These are phyloP conservation scores for Acarospora socialis DNA, from an alignment of 2,329 filamentous ascomycete genomes.

Conservation along the genomic window DNA sequence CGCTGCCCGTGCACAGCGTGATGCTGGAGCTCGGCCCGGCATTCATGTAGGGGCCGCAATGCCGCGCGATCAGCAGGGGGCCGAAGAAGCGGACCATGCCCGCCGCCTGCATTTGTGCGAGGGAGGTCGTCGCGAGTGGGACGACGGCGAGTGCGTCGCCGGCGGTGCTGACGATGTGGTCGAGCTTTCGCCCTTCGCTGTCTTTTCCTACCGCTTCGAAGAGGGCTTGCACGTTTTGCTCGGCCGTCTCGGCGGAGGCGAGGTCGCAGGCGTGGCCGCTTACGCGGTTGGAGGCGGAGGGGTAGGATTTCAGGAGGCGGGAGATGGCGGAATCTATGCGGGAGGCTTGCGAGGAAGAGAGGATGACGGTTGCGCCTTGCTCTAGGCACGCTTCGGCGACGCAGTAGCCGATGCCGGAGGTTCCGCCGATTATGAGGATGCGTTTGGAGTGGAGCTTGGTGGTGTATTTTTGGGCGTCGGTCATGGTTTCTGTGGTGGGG, in stretches of 20 bases:
- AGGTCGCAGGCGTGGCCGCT: conserved; percentile 36
- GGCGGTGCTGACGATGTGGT: conserved; percentile 46
- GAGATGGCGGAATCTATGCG: conserved; percentile 16
- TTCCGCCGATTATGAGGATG: conserved; percentile 48
- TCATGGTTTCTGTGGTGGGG: conserved; percentile 5
- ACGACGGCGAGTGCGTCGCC: conserved; percentile 32
- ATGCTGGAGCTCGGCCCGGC: conserved; percentile 32
- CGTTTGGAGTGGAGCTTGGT: conserved; percentile 21
- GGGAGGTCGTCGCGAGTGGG: conserved; percentile 28
- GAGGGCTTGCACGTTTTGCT: conserved; percentile 33
- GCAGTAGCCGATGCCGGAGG: conserved; percentile 47
- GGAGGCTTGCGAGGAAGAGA: conserved; percentile 11
- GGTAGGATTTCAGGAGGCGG: conserved; percentile 22
- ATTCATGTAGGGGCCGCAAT: conserved; percentile 48
- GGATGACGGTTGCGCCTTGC: conserved; percentile 31
- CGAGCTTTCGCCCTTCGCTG: too few relatives aligned
- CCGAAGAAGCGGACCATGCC: conserved; percentile 36
- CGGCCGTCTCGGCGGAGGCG: conserved; percentile 29
- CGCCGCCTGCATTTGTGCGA: conserved; percentile 28
- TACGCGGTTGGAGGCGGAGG: conserved; percentile 33
- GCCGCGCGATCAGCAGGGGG: conserved; percentile 25
- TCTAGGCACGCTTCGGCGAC: conserved; percentile 45
- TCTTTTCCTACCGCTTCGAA: conserved; percentile 26
- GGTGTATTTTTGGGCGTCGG: conserved; percentile 20
- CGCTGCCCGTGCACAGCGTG: conserved; percentile 41